Evolutionary conservation across 768 basidiomycete species (phyloP).

Genomic region (Lactifluus rugatus): DNA sequence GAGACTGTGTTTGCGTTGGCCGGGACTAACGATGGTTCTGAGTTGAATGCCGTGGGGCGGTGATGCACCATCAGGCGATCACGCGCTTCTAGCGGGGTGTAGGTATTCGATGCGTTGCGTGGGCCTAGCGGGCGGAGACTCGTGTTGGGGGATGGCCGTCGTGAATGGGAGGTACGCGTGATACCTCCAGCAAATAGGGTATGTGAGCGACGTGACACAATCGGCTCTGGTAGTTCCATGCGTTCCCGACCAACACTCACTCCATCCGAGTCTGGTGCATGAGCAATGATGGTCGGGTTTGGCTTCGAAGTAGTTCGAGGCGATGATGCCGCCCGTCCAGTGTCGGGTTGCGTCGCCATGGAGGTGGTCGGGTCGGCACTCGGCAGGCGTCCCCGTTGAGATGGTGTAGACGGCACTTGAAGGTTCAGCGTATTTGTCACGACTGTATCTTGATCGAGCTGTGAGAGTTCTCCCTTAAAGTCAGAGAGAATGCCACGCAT

Average conservation of each 20-base stretch:
- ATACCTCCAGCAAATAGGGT: constrained; percentile 7
- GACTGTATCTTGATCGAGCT: constrained; percentile 43
- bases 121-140: constrained; percentile 19
- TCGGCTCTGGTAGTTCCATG: background rate
- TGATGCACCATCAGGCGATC: constrained; percentile 52
- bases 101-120: constrained; percentile 23
- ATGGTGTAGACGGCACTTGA: constrained; percentile 52
- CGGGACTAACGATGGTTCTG: constrained; percentile 71
- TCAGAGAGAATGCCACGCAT: constrained; percentile 59
- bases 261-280: constrained; percentile 12
- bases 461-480: constrained; percentile 62
- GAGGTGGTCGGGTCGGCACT: constrained; percentile 17
- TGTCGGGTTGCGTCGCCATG: background rate
- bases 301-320: constrained; percentile 5
- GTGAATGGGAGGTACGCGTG: constrained; percentile 12
- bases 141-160: constrained; percentile 18
- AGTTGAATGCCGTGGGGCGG: constrained; percentile 65
- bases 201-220: background rate
- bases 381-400: constrained; percentile 23
- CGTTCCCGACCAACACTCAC: background rate
- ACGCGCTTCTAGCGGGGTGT: constrained; percentile 28
- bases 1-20: constrained; percentile 35
- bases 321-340: background rate
- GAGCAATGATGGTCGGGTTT: constrained; percentile 12
- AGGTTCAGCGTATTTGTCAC: constrained; percentile 47